Conservation (phyloP, 345 rosid species). For the Pseudoturritis turrita region DNA sequence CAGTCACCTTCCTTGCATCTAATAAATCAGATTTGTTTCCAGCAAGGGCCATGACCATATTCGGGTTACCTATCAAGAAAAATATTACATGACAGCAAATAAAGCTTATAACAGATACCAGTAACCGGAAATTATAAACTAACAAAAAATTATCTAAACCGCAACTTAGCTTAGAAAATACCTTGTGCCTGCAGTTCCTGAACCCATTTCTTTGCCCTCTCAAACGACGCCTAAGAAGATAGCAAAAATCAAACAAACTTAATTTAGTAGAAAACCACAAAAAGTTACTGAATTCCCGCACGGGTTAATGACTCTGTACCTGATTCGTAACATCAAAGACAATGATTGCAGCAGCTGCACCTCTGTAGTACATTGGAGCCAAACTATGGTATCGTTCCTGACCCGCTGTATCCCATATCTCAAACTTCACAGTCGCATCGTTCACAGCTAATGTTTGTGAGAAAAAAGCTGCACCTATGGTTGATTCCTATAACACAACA, state of each 20-base stretch:
- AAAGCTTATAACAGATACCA: not conserved
- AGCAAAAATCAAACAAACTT: not conserved
- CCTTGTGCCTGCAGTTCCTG: conserved; percentile 97
- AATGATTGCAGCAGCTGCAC: conserved; percentile 93
- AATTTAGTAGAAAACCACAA: not conserved
- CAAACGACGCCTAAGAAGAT: conserved; percentile 72
- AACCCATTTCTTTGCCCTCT: conserved; percentile 95
- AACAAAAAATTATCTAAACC: not conserved
- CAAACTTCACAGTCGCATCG: conserved; percentile 92
- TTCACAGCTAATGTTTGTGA: conserved; percentile 93
- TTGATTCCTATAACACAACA: conserved; percentile 67
- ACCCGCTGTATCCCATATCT: conserved; percentile 99
- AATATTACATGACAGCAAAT: not conserved
- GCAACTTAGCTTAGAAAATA: conserved; percentile 29
- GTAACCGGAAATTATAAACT: not conserved
- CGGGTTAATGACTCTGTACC: conserved; percentile 25
- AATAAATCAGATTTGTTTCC: conserved; percentile 90
- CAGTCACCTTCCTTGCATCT: conserved; percentile 70
- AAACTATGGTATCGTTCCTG: conserved; percentile 96
- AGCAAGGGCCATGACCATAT: conserved; percentile 92
- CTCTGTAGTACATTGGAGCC: conserved; percentile 98
- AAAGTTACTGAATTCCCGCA: not conserved
- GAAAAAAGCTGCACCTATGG: conserved; percentile 96
- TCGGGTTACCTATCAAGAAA: conserved; percentile 60
- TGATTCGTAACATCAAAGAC: conserved; percentile 88